Evolutionary conservation across 2,329 filamentous ascomycete genomes (phyloP), one percentile per base, ranked within the genome.

Genomic region (Allantophomopsis cytisporea): DNA sequence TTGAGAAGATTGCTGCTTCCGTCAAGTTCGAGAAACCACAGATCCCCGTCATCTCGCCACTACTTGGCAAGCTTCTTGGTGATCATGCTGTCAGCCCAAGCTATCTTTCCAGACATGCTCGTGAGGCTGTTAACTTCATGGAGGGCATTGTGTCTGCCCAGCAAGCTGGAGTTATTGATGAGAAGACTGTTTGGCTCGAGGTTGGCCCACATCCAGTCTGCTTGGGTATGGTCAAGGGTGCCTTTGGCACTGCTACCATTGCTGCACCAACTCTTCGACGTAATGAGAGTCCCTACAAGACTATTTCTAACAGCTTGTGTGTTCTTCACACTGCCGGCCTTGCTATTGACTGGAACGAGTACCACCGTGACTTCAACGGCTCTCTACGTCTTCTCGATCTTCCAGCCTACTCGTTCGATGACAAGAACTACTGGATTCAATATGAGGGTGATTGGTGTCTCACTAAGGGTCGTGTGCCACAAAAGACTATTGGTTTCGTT

Each of bases 151-250:
- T 71, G 12, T 64, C 65, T 31, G 77, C 74, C 7, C 68, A 75
- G 50, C 62, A 71, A 37, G 62, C 67, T n/a, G 70, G 69, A 43
- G 57, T 69, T 13, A 72, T 83, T 36, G 68, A 79, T 45, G 73
- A 77, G 45, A 74, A 76, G 59, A 81, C 78, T 5, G 67, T 76
- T 21, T 85, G 75, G 72, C 62, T 87, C 41, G 82, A 87, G 55
- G 61, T 86, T 45, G 82, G 82, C n/a, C 80, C 81, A 31, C 77
- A 84, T 50, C 79, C 80, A 0, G 71, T 85, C 12, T 81, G 74
- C 56, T 68, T 69, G 35, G 71, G 71, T 43, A 77, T 86, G 68
- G 69, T 84, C 46, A 80, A 79, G 61, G 69, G 73, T 13, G 74
- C 71, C 4, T 67, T 82, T 39, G 70, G 69, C 18, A 57, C 61